These are phyloP conservation scores for Cardiospermum halicacabum DNA, from an alignment of 345 rosid genomes.

Conservation along the genomic window DNA sequence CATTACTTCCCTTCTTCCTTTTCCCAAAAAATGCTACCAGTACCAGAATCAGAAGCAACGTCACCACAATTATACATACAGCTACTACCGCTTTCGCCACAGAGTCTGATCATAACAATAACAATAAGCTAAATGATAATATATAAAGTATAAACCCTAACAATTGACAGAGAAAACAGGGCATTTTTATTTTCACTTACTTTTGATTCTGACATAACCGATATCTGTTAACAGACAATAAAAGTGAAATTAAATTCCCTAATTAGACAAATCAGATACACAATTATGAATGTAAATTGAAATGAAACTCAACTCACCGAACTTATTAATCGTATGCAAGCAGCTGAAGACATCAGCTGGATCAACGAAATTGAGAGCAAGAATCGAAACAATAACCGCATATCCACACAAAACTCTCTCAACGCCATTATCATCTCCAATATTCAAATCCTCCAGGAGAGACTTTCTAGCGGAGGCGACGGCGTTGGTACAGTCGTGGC, in stretches of 20 bases:
- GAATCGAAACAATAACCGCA: constrained; percentile 36
- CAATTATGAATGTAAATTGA: too few species aligned
- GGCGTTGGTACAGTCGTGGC: constrained; percentile 27
- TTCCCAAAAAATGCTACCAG: constrained; percentile 31
- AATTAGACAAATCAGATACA: too few species aligned
- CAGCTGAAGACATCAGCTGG: constrained; percentile 39
- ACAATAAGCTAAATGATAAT: too few species aligned
- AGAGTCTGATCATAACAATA: too few species aligned
- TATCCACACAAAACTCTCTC: constrained; percentile 28
- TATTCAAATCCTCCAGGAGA: not conserved
- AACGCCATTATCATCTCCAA: not conserved
- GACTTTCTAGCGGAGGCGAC: constrained; percentile 1
- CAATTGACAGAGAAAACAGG: not conserved
- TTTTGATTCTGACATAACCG: constrained; percentile 34
- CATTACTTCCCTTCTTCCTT: constrained; percentile 26
- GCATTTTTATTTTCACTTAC: constrained; percentile 29
- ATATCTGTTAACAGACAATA: constrained; percentile 32
- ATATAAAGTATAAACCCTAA: too few species aligned
- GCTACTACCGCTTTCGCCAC: constrained; percentile 23
- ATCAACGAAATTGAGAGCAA: constrained; percentile 21
- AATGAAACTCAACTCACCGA: constrained; percentile 44
- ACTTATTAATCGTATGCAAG: constrained; percentile 30
- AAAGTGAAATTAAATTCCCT: too few species aligned
- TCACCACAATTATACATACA: constrained; percentile 16
- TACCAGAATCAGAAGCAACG: constrained; percentile 26